Percentiles rank a stretch among this genome's conserved stretches.
Conservation (phyloP, 1,139 yeast species). For the Pichia sp. region DNA sequence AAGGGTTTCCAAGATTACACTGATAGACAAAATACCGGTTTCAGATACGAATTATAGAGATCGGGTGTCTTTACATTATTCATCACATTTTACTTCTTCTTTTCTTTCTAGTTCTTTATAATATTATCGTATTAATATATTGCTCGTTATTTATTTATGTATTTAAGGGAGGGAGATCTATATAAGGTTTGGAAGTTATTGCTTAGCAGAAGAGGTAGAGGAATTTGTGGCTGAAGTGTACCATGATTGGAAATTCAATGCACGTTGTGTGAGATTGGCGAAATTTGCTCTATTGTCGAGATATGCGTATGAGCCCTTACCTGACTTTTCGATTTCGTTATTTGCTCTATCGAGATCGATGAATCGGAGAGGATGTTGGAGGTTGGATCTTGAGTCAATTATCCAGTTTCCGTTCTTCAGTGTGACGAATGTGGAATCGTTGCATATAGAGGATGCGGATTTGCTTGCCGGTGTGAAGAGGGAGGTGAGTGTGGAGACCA, state of each 20-base stretch:
- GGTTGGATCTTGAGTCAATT: not conserved
- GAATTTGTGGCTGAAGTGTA: not conserved
- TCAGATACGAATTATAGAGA: conserved; percentile 8
- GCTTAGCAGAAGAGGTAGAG: not conserved
- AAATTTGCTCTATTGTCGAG: conserved; percentile 45
- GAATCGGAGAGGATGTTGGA: conserved; percentile 37
- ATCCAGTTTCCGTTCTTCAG: not conserved
- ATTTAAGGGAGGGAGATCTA: too few species aligned
- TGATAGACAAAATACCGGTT: conserved; percentile 9
- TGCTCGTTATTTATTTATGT: too few species aligned
- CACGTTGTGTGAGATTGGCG: conserved; percentile 42
- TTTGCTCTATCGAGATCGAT: conserved; percentile 50
- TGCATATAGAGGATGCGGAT: not conserved
- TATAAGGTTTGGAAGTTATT: too few species aligned
- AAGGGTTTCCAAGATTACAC: conserved; percentile 10
- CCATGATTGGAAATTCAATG: conserved; percentile 26
- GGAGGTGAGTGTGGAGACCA: not conserved
- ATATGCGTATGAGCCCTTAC: conserved; percentile 44
- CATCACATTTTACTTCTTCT: not conserved
- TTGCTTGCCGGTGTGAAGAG: not conserved
- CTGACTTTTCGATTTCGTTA: conserved; percentile 42
- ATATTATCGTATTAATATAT: too few species aligned
- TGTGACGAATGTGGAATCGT: not conserved
- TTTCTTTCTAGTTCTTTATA: not conserved
- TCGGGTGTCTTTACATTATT: too few species aligned